These are phyloP conservation scores for Dioscorea dumetorum DNA, from an alignment of 106 monocot species.

Conservation along the genomic window DNA sequence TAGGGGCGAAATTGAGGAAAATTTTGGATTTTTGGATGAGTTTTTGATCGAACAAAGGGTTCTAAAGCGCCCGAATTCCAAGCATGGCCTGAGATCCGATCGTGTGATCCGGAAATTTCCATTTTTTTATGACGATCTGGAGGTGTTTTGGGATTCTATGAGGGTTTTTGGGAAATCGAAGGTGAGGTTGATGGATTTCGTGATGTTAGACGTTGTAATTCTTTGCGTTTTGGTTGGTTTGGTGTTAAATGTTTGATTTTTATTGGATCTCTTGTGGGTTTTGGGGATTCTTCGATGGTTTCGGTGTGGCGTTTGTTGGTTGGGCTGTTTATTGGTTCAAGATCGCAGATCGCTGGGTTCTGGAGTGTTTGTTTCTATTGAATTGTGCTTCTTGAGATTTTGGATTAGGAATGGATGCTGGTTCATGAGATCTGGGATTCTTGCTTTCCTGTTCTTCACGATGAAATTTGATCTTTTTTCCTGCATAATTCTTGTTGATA, in stretches of 20 bases:
- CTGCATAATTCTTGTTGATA: too few relatives aligned
- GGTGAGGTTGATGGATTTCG: constrained; percentile 5
- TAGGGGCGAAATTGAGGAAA: not conserved
- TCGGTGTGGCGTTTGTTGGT: not conserved
- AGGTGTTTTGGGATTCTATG: not conserved
- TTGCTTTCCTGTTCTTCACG: not conserved
- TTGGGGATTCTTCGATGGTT: not conserved
- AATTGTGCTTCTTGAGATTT: not conserved
- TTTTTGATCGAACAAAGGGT: not conserved
- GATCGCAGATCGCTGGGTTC: constrained; percentile 8
- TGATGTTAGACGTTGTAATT: not conserved
- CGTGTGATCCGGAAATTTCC: not conserved
- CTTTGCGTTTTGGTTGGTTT: not conserved
- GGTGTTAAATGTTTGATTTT: not conserved
- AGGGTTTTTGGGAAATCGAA: not conserved
- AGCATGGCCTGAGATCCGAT: not conserved
- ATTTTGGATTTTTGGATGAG: not conserved
- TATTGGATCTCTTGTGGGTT: not conserved
- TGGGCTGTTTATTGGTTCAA: not conserved
- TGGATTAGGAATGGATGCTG: not conserved
- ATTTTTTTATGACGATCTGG: not conserved
- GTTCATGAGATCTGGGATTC: not conserved
- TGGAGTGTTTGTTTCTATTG: not conserved
- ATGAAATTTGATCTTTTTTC: not conserved
- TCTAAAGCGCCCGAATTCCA: not conserved